Evolutionary conservation across 1,139 yeast species (phyloP).

Genomic region (Kodamaea sp.): DNA sequence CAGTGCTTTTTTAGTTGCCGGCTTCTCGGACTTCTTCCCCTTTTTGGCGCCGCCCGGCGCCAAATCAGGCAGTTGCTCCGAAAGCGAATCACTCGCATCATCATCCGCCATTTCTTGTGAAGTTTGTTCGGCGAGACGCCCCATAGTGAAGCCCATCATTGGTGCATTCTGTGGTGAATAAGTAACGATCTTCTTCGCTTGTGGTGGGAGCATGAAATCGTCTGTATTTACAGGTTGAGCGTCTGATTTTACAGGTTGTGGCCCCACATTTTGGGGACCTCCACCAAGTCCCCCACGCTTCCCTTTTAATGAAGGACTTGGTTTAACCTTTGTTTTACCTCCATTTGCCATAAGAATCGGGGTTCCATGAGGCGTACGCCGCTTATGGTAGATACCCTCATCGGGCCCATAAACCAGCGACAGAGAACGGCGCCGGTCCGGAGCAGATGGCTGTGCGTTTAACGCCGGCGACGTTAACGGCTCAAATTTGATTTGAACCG

Average conservation of each 20-base stretch:
- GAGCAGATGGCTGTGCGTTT: constrained; percentile 34
- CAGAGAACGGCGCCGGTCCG: constrained; percentile 34
- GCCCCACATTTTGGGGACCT: constrained; percentile 7
- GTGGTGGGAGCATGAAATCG: constrained; percentile 39
- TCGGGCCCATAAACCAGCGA: constrained; percentile 29
- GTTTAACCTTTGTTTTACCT: constrained; percentile 7
- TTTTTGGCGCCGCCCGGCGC: constrained; percentile 15
- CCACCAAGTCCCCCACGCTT: not conserved
- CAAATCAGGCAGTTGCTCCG: constrained; percentile 10
- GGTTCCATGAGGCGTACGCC: constrained; percentile 50
- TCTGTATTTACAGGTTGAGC: constrained; percentile 6
- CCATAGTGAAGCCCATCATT: constrained; percentile 50
- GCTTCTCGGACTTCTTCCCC: constrained; percentile 15
- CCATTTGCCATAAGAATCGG: constrained; percentile 34
- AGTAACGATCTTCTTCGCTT: constrained; percentile 23
- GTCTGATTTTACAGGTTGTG: no score
- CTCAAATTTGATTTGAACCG: constrained; percentile 38
- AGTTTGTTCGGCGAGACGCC: constrained; percentile 40
- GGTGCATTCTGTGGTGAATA: constrained; percentile 17
- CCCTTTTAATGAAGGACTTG: constrained; percentile 5
- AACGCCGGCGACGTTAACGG: constrained; percentile 67
- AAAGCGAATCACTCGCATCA: constrained; percentile 5
- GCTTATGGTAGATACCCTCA: constrained; percentile 25
- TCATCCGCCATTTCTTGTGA: not conserved
- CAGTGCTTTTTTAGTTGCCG: constrained; percentile 60